Evolutionary conservation across 2,329 filamentous ascomycete species (phyloP), one percentile per base, ranked within the genome.

Genomic region (Fusarium newnesense): DNA sequence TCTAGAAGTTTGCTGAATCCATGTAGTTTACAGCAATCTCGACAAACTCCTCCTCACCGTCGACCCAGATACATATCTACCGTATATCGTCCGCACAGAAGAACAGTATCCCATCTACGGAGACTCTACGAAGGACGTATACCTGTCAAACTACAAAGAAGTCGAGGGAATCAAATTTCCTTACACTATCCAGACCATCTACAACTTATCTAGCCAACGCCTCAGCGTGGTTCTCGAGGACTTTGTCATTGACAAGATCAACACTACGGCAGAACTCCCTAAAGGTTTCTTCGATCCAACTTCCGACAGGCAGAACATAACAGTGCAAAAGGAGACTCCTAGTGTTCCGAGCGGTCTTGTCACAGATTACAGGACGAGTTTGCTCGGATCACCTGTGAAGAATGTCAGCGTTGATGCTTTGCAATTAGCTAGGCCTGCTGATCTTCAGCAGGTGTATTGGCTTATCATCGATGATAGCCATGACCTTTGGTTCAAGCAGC

Each of bases 311-410:
- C 24, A 16, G 60, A 10, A 40, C 19, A 4, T 7, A 57, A 15
- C 2, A 4, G 30, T 59, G 0, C 69, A 65, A 8, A 40, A 30
- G 2, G 50, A 49, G 9, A 36, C 56, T 3, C 43, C 47, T 9
- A 44, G 12, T 4, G 19, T 70, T 18, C 34, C 56, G 3, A 56
- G 61, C 18, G 72, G 65, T 4, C 61, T 59, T 19, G 39, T 75
- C 4, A 62, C 54, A 1, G 72, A 75, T 28, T 75, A 70, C 9
- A 75, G 69, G 26, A 53, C 61, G 1, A 75, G 74, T 11, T 58
- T 67, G 11, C 62, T 75, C 2, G 71, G 69, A 26, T 60, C 69
- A 3, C 69, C 36, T 1, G 49, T 18, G 19, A 42, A 26, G n/a
- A 49, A 37, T 9, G 24, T 36, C 12, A 40, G 43, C n/a, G 9